A percentile compares a stretch with the other conserved stretches of the same genome.
Conservation (phyloP, 805 yeast genomes). For the Candida hungchunana region DNA sequence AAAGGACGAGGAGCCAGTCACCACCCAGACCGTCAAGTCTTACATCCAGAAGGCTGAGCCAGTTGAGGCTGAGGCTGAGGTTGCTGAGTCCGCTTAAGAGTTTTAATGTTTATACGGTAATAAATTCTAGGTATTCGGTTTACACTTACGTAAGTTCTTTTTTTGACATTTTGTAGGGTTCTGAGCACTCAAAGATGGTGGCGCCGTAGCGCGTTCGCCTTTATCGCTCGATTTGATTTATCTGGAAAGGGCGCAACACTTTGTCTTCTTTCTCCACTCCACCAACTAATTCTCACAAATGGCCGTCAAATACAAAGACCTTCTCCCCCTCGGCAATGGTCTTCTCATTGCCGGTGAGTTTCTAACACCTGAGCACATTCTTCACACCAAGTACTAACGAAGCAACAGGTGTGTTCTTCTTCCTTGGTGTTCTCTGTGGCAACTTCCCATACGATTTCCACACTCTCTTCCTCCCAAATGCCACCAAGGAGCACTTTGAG, state of each 20-base stretch:
- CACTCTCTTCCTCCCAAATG: conserved; percentile 61
- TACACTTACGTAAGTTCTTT: not conserved
- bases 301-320: conserved; percentile 36
- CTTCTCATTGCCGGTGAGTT: conserved; percentile 36
- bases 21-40: conserved; percentile 79
- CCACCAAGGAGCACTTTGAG: conserved; percentile 50
- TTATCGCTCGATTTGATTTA: too few species aligned
- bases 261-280: not conserved
- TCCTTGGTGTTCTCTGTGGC: conserved; percentile 72
- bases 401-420: conserved; percentile 55
- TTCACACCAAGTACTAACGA: conserved; percentile 8
- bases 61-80: conserved; percentile 19
- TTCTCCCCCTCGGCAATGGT: conserved; percentile 44
- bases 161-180: not conserved
- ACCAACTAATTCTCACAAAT: conserved; percentile 6
- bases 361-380: not conserved
- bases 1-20: conserved; percentile 83
- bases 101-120: not conserved
- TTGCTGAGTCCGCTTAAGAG: conserved; percentile 19
- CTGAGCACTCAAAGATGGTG: too few species aligned
- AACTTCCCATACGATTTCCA: conserved; percentile 80
- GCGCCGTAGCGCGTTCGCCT: too few species aligned
- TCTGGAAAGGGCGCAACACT: not conserved
- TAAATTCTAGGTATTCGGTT: not conserved
- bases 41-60: conserved; percentile 42